A percentile compares a stretch with the other conserved stretches of the same genome.
Conservation (phyloP, 805 yeast genomes). For the Wickerhamiella allomyrinae region DNA sequence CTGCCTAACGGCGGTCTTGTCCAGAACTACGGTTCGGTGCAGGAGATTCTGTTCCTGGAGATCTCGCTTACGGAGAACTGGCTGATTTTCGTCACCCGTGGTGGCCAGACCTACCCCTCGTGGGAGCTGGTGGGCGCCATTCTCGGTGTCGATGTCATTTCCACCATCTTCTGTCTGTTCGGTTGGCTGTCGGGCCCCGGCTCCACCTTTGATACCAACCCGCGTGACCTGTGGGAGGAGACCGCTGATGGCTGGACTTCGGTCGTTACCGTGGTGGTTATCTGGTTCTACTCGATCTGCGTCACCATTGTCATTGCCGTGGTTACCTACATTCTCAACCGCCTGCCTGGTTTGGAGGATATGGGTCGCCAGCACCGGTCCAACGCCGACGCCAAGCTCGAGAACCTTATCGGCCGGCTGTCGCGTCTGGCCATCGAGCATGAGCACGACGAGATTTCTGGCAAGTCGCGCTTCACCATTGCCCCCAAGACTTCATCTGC, state of each 20-base stretch:
- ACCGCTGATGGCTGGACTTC: slow-evolving; percentile 79
- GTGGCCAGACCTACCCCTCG: slow-evolving; percentile 97
- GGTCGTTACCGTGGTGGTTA: slow-evolving; percentile 82
- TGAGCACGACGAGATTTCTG: slow-evolving; percentile 23
- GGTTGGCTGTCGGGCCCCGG: slow-evolving; percentile 61
- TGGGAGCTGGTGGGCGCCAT: slow-evolving; percentile 96
- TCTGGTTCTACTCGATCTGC: slow-evolving; percentile 91
- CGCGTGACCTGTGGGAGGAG: slow-evolving; percentile 34
- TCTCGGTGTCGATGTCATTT: slow-evolving; percentile 75
- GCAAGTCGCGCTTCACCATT: slow-evolving; percentile 22
- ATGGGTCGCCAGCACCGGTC: slow-evolving; percentile 24
- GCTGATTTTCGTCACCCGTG: slow-evolving; percentile 94
- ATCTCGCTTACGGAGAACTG: slow-evolving; percentile 93
- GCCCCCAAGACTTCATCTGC: slow-evolving; percentile 24
- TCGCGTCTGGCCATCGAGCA: slow-evolving; percentile 28
- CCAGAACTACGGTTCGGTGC: slow-evolving; percentile 90
- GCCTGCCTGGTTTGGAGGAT: slow-evolving; percentile 22
- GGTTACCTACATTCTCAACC: slow-evolving; percentile 67
- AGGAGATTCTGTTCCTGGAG: slow-evolving; percentile 88
- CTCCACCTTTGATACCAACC: slow-evolving; percentile 21
- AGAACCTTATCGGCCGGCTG: slow-evolving; percentile 26
- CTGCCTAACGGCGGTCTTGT: slow-evolving; percentile 64
- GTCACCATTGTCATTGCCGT: slow-evolving; percentile 92
- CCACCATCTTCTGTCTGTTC: slow-evolving; percentile 82
- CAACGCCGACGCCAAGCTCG: slow-evolving; percentile 23